These are phyloP conservation scores for Raphanus hybrid DNA, from an alignment of 441 rosid species.

Conservation along the genomic window DNA sequence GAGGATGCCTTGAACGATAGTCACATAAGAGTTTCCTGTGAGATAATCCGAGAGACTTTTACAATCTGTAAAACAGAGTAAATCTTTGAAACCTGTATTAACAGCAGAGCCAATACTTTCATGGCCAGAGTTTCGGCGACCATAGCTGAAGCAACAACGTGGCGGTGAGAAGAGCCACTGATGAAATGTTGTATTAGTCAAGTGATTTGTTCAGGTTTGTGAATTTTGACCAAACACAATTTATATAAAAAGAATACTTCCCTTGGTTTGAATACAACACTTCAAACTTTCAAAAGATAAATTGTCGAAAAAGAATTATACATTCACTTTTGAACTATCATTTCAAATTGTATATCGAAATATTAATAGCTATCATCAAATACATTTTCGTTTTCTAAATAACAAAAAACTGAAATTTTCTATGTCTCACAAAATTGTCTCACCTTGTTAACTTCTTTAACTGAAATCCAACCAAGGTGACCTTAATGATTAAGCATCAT, in stretches of 20 bases:
- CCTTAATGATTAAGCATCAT: slow-evolving; percentile 22
- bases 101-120: too few species aligned
- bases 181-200: not conserved
- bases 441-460: slow-evolving; percentile 5
- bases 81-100: too few species aligned
- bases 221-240: not conserved
- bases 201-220: not conserved
- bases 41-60: too few species aligned
- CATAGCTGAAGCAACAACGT: too few species aligned
- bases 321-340: not conserved
- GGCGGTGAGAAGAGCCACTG: too few species aligned
- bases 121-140: too few species aligned
- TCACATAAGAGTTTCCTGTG: too few species aligned
- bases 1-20: too few species aligned
- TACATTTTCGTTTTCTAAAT: not conserved
- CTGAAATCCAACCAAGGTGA: slow-evolving; percentile 19
- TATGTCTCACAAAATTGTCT: not conserved
- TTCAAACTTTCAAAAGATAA: not conserved
- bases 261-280: not conserved
- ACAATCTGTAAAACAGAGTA: too few species aligned
- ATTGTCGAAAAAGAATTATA: not conserved
- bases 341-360: not conserved
- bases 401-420: not conserved
- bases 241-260: not conserved
- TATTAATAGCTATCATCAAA: not conserved